phyloP scores from a whole-genome alignment of 2,329 filamentous ascomycete genomes.

The Corinectria fuckeliana region DNA sequence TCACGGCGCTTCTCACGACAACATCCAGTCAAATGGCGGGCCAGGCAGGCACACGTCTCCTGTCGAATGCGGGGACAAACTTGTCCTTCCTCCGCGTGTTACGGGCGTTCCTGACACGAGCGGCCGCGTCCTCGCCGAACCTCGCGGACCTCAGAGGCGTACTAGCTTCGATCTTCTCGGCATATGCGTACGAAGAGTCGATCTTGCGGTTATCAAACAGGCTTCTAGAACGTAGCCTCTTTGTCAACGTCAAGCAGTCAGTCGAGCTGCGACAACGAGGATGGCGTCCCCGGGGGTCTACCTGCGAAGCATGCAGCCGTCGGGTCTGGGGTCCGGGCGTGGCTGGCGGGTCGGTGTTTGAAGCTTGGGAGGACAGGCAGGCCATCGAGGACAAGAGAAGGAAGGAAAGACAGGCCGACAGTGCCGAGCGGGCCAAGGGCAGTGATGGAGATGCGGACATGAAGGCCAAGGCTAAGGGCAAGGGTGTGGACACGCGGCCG shows the following conservation, averaged over 20 bases:
- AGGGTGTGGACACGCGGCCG: constrained; percentile 48
- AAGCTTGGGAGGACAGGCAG: constrained; percentile 76
- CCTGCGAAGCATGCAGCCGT: constrained; percentile 84
- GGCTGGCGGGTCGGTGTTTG: constrained; percentile 73
- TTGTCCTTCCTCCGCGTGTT: constrained; percentile 88
- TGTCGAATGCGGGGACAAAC: constrained; percentile 56
- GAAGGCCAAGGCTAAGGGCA: constrained; percentile 54
- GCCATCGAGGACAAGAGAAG: constrained; percentile 54
- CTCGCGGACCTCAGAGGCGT: constrained; percentile 86
- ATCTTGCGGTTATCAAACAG: constrained; percentile 85
- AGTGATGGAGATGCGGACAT: constrained; percentile 41
- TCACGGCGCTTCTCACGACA: constrained; percentile 82
- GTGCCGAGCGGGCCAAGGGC: constrained; percentile 48
- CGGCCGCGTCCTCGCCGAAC: constrained; percentile 81
- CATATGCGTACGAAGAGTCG: constrained; percentile 93
- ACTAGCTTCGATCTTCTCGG: constrained; percentile 87
- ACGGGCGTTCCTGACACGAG: constrained; percentile 84
- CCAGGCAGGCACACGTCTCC: constrained; percentile 43
- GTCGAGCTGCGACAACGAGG: constrained; percentile 79
- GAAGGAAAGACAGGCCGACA: constrained; percentile 49
- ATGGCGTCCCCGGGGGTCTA: constrained; percentile 86
- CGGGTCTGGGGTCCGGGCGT: constrained; percentile 90
- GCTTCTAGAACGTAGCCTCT: constrained; percentile 87
- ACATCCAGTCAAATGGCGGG: constrained; percentile 62
- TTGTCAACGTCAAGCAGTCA: constrained; percentile 79